Evolutionary conservation across 129 eudicot genomes (phyloP), one percentile per base, ranked within the genome.

Genomic region (Tagetes patula): DNA sequence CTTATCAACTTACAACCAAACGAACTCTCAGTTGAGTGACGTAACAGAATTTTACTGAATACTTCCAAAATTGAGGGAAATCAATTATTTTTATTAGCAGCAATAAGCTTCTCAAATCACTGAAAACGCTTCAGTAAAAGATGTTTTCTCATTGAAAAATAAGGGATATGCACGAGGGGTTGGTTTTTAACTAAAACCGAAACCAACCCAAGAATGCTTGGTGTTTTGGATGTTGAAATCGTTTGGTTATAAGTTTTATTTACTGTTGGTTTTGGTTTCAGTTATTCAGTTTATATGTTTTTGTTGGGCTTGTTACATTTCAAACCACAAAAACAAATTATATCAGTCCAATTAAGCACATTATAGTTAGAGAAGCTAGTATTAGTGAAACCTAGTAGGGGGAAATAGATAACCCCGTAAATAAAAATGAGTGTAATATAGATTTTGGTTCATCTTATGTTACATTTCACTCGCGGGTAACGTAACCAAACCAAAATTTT

Each of bases 1-100:
- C 48, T 33, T 45, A 34, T 72, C 67, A 74, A 72, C 59, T 6
- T 56, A 72, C 73, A 79, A 64, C 27, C 36, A 43, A 38, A 79
- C 50, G 46, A 72, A 65, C 50, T 65, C 9, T 43, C 34, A 59
- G 43, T 79, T 39, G 68, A 72, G 58, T 79, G 58, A 27, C 11
- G 73, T 65, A 71, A 71, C 72, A 32, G 8, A 50, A 48, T 48
- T 37, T 12, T 31, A 46, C 48, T 40, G 78, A 72, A 79, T 65
- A 54, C 77, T 74, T 72, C 82, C 82, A 79, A 79, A 72, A 8
- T 20, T 37, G 62, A 59, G 63, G 62, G 45, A 39, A 73, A 5
- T 11, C 14, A 20, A 20, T 20, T 20, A 20, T 6, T 39, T 12
- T 45, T 62, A 61, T 45, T 6, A 34, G 12, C 67, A 61, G 45